Evolutionary conservation across 2,329 filamentous ascomycete species (phyloP), one percentile per base, ranked within the genome.

Genomic region (Phoma sp.): DNA sequence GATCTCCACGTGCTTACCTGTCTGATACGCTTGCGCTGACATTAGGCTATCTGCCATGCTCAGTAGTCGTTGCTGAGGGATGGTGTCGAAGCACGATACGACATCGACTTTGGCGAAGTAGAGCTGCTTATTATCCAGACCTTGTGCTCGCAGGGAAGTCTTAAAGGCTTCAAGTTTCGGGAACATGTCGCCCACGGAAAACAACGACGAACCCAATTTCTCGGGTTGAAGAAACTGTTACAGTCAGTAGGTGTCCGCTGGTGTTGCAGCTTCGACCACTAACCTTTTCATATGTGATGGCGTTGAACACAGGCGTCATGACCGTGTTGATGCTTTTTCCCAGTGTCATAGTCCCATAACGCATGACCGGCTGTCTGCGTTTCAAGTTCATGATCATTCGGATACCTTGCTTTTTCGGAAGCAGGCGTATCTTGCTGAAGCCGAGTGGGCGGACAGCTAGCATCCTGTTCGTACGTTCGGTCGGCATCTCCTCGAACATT

Each of bases 31-130:
- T 3, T 81, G 74, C 52, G 89, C 59, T 74, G 84, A 60, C 83
- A 85, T 46, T 69, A 87, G 53, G 60, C 74, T 70, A 34, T 81
- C 77, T 59, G 96, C 83, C 21, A 98, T 78, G 20, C 80, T 72
- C 28, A 97, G 69, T 15, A 98, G 79, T 1, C 86, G 84, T 21
- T 83, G 76, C 71, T 98, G 95, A 0, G 95, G 95, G 37, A 99
- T 97, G 0, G 90, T 96, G 74, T 99, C 95, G 71, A 97, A 99
- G 64, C 93, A 96, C 2, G 91, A 87, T 70, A 91, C 85, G 17
- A 99, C 93, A 68, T 99, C 95, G 11, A 96, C 81, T 72, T 99
- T 99, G 56, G 88, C 93, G 75, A 98, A 96, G 74, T 90, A 98
- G 1, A 97, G 76, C 4, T 74, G 79, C 7, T 69, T 65, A 0